Evolutionary conservation across 257 asterid genomes (phyloP).

Genomic region (Agastache rugosa): DNA sequence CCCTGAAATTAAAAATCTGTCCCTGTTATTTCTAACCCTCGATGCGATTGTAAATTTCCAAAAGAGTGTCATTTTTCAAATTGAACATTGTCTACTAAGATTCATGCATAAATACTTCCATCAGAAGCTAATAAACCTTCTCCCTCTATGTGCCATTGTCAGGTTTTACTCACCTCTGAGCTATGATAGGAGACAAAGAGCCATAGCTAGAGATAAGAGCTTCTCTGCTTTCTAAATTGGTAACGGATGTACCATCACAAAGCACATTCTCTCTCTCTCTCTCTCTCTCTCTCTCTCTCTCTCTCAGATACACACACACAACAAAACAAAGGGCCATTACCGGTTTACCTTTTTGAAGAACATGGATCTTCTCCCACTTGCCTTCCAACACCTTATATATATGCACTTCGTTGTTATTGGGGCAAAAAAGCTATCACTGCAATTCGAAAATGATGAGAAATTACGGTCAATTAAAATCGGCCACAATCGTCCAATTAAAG

Average conservation of each 20-base stretch:
- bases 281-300: no score
- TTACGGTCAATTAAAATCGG: slow-evolving; percentile 23
- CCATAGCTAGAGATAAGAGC: slow-evolving; percentile 9
- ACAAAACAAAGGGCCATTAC: neutral
- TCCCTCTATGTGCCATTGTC: neutral
- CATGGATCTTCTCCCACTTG: slow-evolving; percentile 97
- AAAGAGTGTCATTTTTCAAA: slow-evolving; percentile 8
- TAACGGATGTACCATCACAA: slow-evolving; percentile 14
- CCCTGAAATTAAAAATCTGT: no score
- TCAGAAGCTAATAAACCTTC: neutral
- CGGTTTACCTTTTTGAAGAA: slow-evolving; percentile 83
- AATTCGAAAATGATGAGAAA: slow-evolving; percentile 32
- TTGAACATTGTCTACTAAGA: slow-evolving; percentile 30
- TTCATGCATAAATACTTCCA: neutral
- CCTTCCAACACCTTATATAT: slow-evolving; percentile 71
- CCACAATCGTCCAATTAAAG: neutral
- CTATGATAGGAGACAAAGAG: neutral
- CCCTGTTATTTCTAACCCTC: neutral
- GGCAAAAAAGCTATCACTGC: slow-evolving; percentile 93
- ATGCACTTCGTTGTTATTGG: slow-evolving; percentile 90
- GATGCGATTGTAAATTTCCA: neutral
- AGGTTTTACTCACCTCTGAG: slow-evolving; percentile 4
- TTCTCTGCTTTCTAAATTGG: slow-evolving; percentile 27
- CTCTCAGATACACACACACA: no score
- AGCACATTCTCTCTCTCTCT: neutral